Conservation (phyloP, 2,329 filamentous ascomycete species). For the Talaromyces amestolkiae region DNA sequence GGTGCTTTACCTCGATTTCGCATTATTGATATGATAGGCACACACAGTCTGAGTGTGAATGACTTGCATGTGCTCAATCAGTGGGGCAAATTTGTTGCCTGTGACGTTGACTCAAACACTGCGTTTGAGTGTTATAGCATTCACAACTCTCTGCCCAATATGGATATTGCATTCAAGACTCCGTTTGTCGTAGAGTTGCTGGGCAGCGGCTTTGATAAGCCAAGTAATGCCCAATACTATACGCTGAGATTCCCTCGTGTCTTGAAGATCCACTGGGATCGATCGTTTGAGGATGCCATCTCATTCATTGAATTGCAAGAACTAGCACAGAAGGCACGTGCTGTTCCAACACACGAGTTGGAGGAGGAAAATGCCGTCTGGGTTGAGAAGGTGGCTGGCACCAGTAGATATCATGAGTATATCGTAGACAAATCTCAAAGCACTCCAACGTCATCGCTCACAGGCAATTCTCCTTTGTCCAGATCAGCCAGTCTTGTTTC, state of each 20-base stretch:
- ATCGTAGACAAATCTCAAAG: slow-evolving; percentile 28
- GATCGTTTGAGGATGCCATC: slow-evolving; percentile 65
- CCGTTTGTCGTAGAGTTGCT: slow-evolving; percentile 78
- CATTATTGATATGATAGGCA: slow-evolving; percentile 62
- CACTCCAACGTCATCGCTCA: slow-evolving; percentile 23
- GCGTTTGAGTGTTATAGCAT: slow-evolving; percentile 50
- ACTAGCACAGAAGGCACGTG: slow-evolving; percentile 59
- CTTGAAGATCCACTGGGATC: slow-evolving; percentile 73
- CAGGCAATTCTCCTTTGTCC: slow-evolving; percentile 17
- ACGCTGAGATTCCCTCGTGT: slow-evolving; percentile 74
- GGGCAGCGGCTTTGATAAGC: slow-evolving; percentile 75
- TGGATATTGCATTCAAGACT: slow-evolving; percentile 58
- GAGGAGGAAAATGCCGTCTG: slow-evolving; percentile 62
- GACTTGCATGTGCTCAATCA: slow-evolving; percentile 53
- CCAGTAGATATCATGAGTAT: slow-evolving; percentile 40
- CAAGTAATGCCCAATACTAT: slow-evolving; percentile 66
- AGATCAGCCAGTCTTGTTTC: not conserved
- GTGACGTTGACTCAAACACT: slow-evolving; percentile 34
- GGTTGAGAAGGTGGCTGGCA: slow-evolving; percentile 59
- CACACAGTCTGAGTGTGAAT: slow-evolving; percentile 48
- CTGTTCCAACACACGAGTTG: slow-evolving; percentile 51
- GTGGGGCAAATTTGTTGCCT: slow-evolving; percentile 47
- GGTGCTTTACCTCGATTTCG: slow-evolving; percentile 58
- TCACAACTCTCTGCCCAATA: slow-evolving; percentile 34
- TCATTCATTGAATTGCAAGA: slow-evolving; percentile 68